Evolutionary conservation across 306 rosid species (phyloP), one percentile per base, ranked within the genome.

Genomic region (Cucumis hystrix): DNA sequence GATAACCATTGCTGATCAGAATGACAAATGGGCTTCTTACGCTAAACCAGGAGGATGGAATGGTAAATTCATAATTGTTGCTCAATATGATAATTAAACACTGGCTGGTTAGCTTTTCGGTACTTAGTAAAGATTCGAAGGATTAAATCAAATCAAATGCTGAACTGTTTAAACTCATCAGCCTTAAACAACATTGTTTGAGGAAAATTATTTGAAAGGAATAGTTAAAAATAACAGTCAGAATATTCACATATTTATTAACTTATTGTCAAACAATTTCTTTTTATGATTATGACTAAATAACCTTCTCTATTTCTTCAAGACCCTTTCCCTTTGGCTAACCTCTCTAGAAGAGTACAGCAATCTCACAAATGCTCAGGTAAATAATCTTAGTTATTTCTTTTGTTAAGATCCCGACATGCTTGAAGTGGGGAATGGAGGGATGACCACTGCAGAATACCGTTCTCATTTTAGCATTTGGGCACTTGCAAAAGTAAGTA

Each of bases 11-110:
- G 93, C 93, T n/a, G 96, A 92, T 82, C 74, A 11, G 70, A 92
- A 89, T 47, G 89, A 92, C 80, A 71, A 70, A 81, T 92, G 97
- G 96, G 93, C 97, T 73, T 85, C 93, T 33, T 88, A 84, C 78
- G 97, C 96, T 66, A 86, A 86, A 83, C 96, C 93, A 57, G 93
- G 96, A 56, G 93, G 92, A 58, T 92, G 97, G 97, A 92, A 92
- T 81, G 97, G 96, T 89, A 86, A 82, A 15, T 71, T 71, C 76
- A 25, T 17, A 47, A 70, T 15, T 25, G 40, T 49, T 7, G 58
- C 28, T 25, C 41, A 15, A 70, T 47, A 47, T 47, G 76, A 70
- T 23, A 70, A 70, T 5, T 7, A 3, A 28, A 59, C 14, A 37
- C 4, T 40, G 28, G 52, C 25, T 40, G 33, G 54, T 41, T 65